These are phyloP conservation scores for Pseudocercospora fijiensis DNA, from an alignment of 2,329 filamentous ascomycete genomes.

Conservation along the genomic window DNA sequence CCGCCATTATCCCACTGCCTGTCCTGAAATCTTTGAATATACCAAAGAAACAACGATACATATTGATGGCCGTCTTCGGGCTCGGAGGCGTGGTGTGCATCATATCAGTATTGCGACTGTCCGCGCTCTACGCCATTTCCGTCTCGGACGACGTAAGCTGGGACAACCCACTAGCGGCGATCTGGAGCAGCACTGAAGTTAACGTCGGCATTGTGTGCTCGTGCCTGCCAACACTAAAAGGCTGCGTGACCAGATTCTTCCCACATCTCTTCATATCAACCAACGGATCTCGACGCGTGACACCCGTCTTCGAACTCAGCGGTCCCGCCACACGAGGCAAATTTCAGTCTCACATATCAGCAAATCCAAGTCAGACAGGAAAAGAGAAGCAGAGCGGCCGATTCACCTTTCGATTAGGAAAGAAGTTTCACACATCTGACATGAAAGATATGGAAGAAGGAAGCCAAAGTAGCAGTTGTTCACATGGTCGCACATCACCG, in stretches of 20 bases:
- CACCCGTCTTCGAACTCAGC: constrained; percentile 17
- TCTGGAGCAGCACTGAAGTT: constrained; percentile 32
- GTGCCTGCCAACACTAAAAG: constrained; percentile 33
- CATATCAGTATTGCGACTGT: constrained; percentile 33
- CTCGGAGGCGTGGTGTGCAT: constrained; percentile 35
- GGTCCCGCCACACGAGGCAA: constrained; percentile 11
- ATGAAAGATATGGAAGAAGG: constrained; percentile 16
- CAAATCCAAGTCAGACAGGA: constrained; percentile 13
- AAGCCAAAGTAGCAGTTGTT: constrained; percentile 9
- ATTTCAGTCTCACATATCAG: constrained; percentile 16
- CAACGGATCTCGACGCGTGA: constrained; percentile 4
- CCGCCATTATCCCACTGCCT: constrained; percentile 37
- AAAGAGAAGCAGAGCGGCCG: constrained; percentile 6
- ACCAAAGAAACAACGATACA: constrained; percentile 31
- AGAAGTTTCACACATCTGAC: constrained; percentile 8
- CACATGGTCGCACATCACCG: constrained; percentile 5
- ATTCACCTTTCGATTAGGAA: background rate
- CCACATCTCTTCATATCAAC: constrained; percentile 28
- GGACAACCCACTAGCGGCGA: constrained; percentile 32
- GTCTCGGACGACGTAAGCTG: constrained; percentile 30
- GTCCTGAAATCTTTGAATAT: constrained; percentile 36
- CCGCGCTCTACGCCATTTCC: constrained; percentile 30
- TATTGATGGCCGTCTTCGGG: constrained; percentile 38
- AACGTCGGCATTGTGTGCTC: constrained; percentile 35
- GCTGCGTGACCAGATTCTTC: constrained; percentile 32